Base-by-base conservation (phyloP, 2,329 filamentous ascomycete species). In the Ophiostoma populinum region DNA sequence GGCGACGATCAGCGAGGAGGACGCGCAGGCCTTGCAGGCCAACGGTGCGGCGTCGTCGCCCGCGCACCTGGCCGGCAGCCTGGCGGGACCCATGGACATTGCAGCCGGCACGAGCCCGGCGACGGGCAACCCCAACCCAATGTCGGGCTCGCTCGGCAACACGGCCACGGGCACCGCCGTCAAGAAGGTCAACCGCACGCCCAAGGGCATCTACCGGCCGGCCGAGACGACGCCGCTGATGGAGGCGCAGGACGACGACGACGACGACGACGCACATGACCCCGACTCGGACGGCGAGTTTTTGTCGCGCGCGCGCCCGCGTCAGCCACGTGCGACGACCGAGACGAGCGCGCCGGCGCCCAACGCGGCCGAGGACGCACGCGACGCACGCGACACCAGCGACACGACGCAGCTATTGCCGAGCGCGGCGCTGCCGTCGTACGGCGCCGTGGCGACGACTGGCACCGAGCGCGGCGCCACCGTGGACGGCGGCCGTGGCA, bases 151-250 rank as follows among this genome's bases (percentile, higher is more conserved):
- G n/a, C n/a, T n/a, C 18, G 24, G n/a, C 25, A 13, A 30, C 25
- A 10, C 21, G 18, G 24, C 22, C 22, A 21, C 24, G 7, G 18
- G 35, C n/a, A 11, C 29, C 26, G 46, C 15, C 37, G 44, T 47
- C 22, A 64, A 61, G 43, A 75, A 68, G 47, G 61, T 83, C 43
- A 81, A 80, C 52, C 70, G 81, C 34, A 93, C 85, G 0, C 82
- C 83, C 1, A 81, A 80, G 50, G 81, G 86, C 47, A 72, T 94
- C 36, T 93, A 92, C 54, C 81, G 80, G 25, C 67, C 69, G 12
- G 73, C 75, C 13, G 78, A 83, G 49, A 68, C 70, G 31, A 67
- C 74, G 2, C 74, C 80, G 1, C 61, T 86, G 16, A 62, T 85
- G 20, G 48, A 55, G 12, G 51, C 55, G 27, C 55, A 49, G 9